These are phyloP conservation scores for Spergularia marina DNA, from an alignment of 148 eudicot genomes.

Conservation along the genomic window DNA sequence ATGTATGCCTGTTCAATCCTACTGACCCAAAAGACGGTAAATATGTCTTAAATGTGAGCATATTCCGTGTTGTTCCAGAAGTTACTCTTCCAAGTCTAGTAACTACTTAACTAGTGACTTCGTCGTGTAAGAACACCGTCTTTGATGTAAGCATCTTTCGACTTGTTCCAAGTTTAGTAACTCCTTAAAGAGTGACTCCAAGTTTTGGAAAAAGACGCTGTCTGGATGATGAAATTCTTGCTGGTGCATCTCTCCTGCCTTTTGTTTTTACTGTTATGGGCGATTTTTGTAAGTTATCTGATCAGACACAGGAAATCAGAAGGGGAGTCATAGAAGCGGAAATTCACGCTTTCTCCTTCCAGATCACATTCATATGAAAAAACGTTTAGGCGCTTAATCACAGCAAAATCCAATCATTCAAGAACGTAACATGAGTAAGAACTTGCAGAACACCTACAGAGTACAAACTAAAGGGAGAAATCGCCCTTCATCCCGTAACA, in stretches of 20 bases:
- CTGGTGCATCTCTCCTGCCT: too few relatives aligned
- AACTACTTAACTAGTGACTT: background rate
- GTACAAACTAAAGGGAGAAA: background rate
- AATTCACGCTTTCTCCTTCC: too few relatives aligned
- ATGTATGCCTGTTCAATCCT: conserved; percentile 44
- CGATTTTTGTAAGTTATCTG: too few relatives aligned
- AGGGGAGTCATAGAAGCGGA: too few relatives aligned
- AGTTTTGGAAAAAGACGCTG: background rate
- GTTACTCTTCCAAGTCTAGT: conserved; percentile 12
- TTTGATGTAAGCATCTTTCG: conserved; percentile 45
- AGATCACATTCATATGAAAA: too few relatives aligned
- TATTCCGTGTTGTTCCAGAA: conserved; percentile 44
- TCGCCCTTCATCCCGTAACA: background rate
- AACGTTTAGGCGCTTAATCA: too few relatives aligned
- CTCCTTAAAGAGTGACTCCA: background rate
- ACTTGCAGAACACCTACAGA: too few relatives aligned
- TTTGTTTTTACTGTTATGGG: too few relatives aligned
- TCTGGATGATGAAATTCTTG: too few relatives aligned
- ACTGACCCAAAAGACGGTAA: conserved; percentile 7
- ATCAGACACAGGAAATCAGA: too few relatives aligned
- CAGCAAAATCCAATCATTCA: background rate
- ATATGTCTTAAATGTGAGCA: conserved; percentile 33
- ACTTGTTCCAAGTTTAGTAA: conserved; percentile 24
- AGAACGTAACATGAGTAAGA: background rate
- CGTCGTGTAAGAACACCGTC: background rate